Conservation (phyloP, 257 asterid genomes). For the Leptodermis oblonga region DNA sequence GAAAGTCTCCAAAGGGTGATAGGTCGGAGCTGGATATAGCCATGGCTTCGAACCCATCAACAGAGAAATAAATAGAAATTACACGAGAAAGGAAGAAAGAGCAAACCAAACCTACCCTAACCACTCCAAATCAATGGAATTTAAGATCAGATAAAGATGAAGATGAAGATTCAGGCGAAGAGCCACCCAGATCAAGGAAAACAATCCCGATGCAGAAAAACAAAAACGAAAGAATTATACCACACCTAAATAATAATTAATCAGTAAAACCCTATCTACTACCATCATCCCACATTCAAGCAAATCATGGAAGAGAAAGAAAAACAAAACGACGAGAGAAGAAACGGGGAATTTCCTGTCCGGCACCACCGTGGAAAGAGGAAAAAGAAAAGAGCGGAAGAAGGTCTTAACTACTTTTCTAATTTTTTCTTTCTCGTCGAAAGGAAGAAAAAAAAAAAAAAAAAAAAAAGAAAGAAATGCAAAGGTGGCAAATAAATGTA, state of each 20-base stretch:
- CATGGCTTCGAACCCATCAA: slow-evolving; percentile 47
- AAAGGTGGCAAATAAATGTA: background rate
- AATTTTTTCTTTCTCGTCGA: background rate
- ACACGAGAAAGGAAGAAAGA: background rate
- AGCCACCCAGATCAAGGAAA: background rate
- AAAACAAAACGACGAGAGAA: background rate
- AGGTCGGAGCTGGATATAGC: slow-evolving; percentile 43
- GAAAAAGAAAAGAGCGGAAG: too few relatives aligned
- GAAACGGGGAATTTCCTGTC: too few relatives aligned
- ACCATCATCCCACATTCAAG: background rate
- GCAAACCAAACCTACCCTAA: background rate
- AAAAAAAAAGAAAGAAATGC: background rate
- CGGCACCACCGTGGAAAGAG: too few relatives aligned
- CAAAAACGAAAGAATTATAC: background rate
- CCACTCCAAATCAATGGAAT: slow-evolving; percentile 9
- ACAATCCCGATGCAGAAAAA: background rate
- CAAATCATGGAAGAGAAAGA: background rate
- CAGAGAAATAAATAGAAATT: too few relatives aligned
- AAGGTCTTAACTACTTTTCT: background rate
- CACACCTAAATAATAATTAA: too few relatives aligned
- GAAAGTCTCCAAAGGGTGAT: slow-evolving; percentile 44
- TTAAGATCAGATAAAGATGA: background rate
- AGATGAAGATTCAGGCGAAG: too few relatives aligned
- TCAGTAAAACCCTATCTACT: background rate
- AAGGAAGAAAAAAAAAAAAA: background rate